Evolutionary conservation across 2,329 filamentous ascomycete species (phyloP).

Genomic region (Pezicula radicicola): DNA sequence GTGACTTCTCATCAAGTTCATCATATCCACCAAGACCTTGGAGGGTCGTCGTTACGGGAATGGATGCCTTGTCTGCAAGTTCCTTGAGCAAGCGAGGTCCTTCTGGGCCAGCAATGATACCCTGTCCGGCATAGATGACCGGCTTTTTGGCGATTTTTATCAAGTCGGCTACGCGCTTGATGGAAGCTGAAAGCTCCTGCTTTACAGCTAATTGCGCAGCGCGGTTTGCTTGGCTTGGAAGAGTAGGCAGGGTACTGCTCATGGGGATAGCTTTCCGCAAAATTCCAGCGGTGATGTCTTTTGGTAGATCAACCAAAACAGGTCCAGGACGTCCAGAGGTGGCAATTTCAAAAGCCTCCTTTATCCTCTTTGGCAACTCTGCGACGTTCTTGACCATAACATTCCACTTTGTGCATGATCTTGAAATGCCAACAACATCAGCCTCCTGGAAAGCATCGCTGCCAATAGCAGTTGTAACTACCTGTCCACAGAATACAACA

Average conservation of each 20-base stretch:
- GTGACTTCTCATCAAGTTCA: constrained; percentile 87
- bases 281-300: constrained; percentile 88
- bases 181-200: constrained; percentile 70
- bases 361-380: constrained; percentile 89
- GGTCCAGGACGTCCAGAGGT: constrained; percentile 91
- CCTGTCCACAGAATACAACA: constrained; percentile 95
- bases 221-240: constrained; percentile 82
- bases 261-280: constrained; percentile 78
- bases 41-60: constrained; percentile 94
- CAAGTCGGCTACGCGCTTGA: constrained; percentile 74
- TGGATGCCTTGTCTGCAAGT: constrained; percentile 84
- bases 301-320: constrained; percentile 92
- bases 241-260: constrained; percentile 57
- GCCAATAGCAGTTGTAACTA: constrained; percentile 84
- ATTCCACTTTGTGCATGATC: constrained; percentile 98
- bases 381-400: constrained; percentile 96
- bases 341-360: constrained; percentile 97
- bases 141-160: constrained; percentile 92
- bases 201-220: constrained; percentile 71
- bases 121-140: constrained; percentile 91
- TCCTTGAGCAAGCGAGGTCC: constrained; percentile 78
- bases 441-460: constrained; percentile 97
- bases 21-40: constrained; percentile 91
- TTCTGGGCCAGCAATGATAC: constrained; percentile 75
- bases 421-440: constrained; percentile 89